These are phyloP conservation scores for Flaveria trinervia DNA, from an alignment of 129 eudicot species.

Conservation along the genomic window DNA sequence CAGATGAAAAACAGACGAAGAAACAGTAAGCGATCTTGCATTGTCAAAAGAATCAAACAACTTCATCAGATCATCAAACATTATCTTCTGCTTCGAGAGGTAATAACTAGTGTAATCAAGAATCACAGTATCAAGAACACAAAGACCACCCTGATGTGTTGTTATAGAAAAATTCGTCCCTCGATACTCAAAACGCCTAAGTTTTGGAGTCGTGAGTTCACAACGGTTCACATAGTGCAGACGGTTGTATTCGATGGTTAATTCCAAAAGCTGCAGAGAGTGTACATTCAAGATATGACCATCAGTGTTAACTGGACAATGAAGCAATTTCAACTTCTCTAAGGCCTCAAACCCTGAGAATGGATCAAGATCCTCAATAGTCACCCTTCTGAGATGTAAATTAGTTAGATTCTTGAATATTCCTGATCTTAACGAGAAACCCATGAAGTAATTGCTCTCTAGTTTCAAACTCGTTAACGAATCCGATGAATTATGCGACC, in stretches of 20 bases:
- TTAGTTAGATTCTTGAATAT: slow-evolving; percentile 1
- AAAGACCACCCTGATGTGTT: background rate
- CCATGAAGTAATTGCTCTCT: too few relatives aligned
- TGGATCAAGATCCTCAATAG: background rate
- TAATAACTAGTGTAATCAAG: background rate
- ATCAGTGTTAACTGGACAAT: background rate
- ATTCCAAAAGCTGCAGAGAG: background rate
- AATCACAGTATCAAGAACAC: slow-evolving; percentile 2
- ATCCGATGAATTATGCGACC: background rate
- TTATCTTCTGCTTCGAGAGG: background rate
- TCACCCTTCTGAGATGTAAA: background rate
- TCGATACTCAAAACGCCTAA: background rate
- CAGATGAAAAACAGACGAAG: background rate
- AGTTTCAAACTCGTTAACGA: background rate
- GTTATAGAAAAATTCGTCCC: background rate
- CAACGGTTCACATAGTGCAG: background rate
- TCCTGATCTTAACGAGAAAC: background rate
- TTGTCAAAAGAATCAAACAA: background rate
- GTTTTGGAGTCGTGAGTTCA: slow-evolving; percentile 14
- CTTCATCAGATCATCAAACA: background rate
- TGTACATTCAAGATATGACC: background rate
- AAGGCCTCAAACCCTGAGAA: slow-evolving; percentile 12
- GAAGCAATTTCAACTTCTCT: background rate
- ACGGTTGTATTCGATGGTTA: background rate
- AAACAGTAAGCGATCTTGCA: background rate